Conservation (phyloP, 2,329 filamentous ascomycete species). For the Polychaeton citri region DNA sequence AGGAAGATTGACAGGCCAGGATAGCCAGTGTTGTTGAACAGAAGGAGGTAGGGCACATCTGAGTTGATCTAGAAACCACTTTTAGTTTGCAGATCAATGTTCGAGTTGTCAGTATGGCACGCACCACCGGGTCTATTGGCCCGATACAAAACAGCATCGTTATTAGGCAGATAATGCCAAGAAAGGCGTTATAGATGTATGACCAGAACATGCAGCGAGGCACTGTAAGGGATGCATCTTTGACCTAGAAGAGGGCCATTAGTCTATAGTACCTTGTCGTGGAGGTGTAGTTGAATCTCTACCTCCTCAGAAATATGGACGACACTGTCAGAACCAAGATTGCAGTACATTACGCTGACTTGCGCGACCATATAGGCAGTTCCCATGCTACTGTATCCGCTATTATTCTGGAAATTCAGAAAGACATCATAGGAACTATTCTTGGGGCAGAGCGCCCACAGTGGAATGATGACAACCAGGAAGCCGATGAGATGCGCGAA, state of each 20-base stretch:
- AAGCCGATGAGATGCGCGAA: slow-evolving; percentile 17
- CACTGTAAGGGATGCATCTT: slow-evolving; percentile 15
- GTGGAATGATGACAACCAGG: slow-evolving; percentile 16
- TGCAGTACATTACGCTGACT: slow-evolving; percentile 13
- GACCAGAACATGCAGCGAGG: slow-evolving; percentile 18
- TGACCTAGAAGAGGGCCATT: too few species aligned
- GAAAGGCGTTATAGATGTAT: slow-evolving; percentile 8
- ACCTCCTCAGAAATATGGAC: slow-evolving; percentile 21
- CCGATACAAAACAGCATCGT: slow-evolving; percentile 6
- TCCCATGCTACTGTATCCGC: slow-evolving; percentile 18
- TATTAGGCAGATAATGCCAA: slow-evolving; percentile 9
- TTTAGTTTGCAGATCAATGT: background rate
- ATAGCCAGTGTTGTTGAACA: slow-evolving; percentile 14
- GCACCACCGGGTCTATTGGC: background rate
- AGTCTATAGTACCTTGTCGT: too few species aligned
- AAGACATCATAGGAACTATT: slow-evolving; percentile 22
- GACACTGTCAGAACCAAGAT: slow-evolving; percentile 16
- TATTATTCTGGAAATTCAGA: slow-evolving; percentile 12
- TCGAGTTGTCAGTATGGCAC: slow-evolving; percentile 3
- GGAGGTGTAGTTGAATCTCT: too few species aligned
- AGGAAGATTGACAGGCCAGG: slow-evolving; percentile 8
- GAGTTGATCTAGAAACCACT: slow-evolving; percentile 3
- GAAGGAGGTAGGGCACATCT: slow-evolving; percentile 8
- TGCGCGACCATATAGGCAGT: slow-evolving; percentile 16
- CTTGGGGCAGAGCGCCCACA: slow-evolving; percentile 18